Base-by-base conservation (phyloP, 768 basidiomycete species). In the Boletus speciosus region DNA sequence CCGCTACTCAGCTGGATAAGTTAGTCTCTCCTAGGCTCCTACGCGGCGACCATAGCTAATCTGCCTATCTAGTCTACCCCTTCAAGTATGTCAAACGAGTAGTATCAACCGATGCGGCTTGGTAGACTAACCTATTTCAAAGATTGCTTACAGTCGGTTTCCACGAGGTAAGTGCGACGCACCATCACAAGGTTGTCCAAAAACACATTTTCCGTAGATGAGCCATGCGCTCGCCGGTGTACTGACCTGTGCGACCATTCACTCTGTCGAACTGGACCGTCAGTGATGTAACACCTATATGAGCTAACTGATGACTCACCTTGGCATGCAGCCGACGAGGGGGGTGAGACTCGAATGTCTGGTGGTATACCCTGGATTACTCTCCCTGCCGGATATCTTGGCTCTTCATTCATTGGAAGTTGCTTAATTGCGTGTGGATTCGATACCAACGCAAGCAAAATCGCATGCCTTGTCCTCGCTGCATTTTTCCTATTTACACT, bases 251-350 rank as follows among this genome's bases (percentile, higher is more conserved):
- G 91, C 91, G n/a, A 81, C 70, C 35, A 92, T 94, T 39, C 83
- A 92, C 62, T 90, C 88, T 14, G 86, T 94, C 45, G 83, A 91
- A 64, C 81, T 94, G 14, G 91, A 94, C 73, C 92, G 91, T 91
- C 70, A 63, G 88, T 78, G 36, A 46, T 37, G 25, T 23, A 31
- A 34, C 31, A 6, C 23, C 4, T 46, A 4, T 52, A 8, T 42
- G 3, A 38, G 9, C 45, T 39, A 38, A 49, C 9, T 15, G 55
- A 42, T 14, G 55, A 59, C 47, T 59, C 45, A 55, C 49, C 29
- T 49, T 51, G 11, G 3, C 49, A 27, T 52, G 25, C 64, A 92
- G 86, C 90, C 41, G 90, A 93, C 62, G 93, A 94, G 72, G 93
- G 93, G 38, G 93, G 92, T 12, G 81, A 83, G 36, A 95, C 93